Percentiles rank a stretch among this genome's conserved stretches.
phyloP scores from a whole-genome alignment of 1,139 yeast species.

The Trichomonascaceae sp. region DNA sequence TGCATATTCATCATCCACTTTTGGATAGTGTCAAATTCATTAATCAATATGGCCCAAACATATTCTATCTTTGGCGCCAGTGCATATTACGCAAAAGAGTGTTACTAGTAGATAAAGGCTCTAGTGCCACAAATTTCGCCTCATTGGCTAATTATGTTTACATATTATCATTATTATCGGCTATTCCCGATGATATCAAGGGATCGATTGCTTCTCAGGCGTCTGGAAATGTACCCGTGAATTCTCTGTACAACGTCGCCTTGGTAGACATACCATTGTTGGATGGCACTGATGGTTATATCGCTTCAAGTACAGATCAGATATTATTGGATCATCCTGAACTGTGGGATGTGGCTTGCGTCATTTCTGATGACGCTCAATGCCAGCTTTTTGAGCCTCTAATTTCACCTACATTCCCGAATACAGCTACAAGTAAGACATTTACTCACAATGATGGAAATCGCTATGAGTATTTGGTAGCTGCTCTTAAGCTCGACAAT shows the following conservation, averaged over 20 bases:
- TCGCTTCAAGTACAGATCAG: constrained; percentile 71
- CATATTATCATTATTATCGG: constrained; percentile 43
- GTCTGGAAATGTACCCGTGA: constrained; percentile 32
- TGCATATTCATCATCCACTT: constrained; percentile 43
- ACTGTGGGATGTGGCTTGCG: constrained; percentile 46
- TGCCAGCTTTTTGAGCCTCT: constrained; percentile 2
- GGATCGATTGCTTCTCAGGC: constrained; percentile 20
- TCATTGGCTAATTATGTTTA: constrained; percentile 37
- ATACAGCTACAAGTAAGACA: constrained; percentile 7
- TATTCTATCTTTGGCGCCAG: constrained; percentile 66
- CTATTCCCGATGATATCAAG: constrained; percentile 38
- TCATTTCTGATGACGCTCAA: constrained; percentile 8
- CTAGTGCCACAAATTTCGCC: not conserved
- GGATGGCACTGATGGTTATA: constrained; percentile 32
- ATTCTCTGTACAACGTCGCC: constrained; percentile 61
- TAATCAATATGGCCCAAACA: constrained; percentile 60
- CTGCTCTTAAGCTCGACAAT: constrained; percentile 22
- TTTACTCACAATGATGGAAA: constrained; percentile 27
- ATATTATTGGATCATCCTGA: constrained; percentile 51
- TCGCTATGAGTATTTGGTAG: constrained; percentile 25
- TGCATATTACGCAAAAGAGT: constrained; percentile 58
- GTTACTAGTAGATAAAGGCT: constrained; percentile 42
- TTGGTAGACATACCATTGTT: constrained; percentile 44
- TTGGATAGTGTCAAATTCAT: constrained; percentile 44
- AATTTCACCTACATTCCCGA: not conserved